Evolutionary conservation across 2,329 filamentous ascomycete species (phyloP), one percentile per base, ranked within the genome.

Genomic region (Fusarium nodosum): DNA sequence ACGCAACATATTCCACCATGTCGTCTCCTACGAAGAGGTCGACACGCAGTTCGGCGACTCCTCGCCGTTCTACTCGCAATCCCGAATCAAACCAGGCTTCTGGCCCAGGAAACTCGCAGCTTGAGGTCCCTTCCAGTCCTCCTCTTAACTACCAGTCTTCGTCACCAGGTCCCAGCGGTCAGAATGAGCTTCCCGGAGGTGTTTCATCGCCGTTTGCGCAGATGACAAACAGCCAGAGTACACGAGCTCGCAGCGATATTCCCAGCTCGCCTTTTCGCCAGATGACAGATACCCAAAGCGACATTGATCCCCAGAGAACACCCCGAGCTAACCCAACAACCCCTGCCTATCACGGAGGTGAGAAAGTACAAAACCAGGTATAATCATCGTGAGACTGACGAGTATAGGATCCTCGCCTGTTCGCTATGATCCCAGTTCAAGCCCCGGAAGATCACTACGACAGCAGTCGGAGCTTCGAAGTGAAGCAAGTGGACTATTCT

Each of bases 401-500:
- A 15, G 20, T 33, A 36, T 72, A 97, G 95, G 94, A 76, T 98
- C 95, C 0, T 98, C 95, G 1, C 95, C 95, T 2, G 93, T 98
- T 72, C 89, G 90, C 78, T 98, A 97, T 78, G 93, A 93, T 59
- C 90, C 93, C 36, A 97, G 93, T 79, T 97, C 95, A 38, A 97
- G 93, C 76, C 93, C 93, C 28, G 90, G 88, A n/a, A 88, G 88
- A 76, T 84, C 83, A 68, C 80, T 86, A 59, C 82, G 87, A 68
- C 84, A 87, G 50, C 89, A 90, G 69, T 91, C 92, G 54, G 90
- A 95, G 77, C 84, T 93, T 65, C 88, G 88, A 72, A 97, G 92
- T 78, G 93, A 93, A 76, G 93, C 91, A 82, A 97, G 94, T 76
- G 92, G 90, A 7, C 85, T 98, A 31, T 98, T 98, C 77, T 91